Base-by-base conservation (phyloP, 2,329 filamentous ascomycete species). In the Claviceps africana region DNA sequence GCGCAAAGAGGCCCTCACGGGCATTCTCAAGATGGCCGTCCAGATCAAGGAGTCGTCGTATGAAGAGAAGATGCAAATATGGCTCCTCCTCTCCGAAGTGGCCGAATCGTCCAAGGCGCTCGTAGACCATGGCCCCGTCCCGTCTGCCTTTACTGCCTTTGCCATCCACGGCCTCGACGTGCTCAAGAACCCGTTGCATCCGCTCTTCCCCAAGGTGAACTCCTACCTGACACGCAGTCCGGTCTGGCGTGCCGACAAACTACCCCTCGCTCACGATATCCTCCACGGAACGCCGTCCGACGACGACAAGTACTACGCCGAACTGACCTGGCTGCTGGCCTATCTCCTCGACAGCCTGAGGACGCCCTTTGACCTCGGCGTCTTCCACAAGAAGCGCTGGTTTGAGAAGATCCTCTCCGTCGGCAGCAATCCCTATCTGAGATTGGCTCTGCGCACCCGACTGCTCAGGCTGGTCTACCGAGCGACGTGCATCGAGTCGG, bases 121-220 rank as follows among this genome's bases (percentile, higher is more conserved):
- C 37, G 75, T 84, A 47, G 70, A 79, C 44, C 67, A 71, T 8
- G 70, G 70, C 3, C 77, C 84, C 1, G 71, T 94, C 3, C 84
- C 89, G 0, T 88, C 83, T 55, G 75, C 88, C 13, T 81, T 88
- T 6, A 78, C 82, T n/a, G 79, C 85, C 11, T 93, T 95, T 60
- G 83, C 88, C 8, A 75, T 78, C 47, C 80, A 81, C 57, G 81
- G 83, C 1, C 73, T 95, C 8, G 70, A 77, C 1, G 80, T 95
- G 17, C 70, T 95, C 46, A 77, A 75, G 22, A 83, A 88, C 55
- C 91, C 91, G 0, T 75, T 88, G 17, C 88, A 95, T 62, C 80
- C 79, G 55, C 77, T 96, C 39, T 97, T 95, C 64, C 79, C 82
- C 53, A 95, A 95, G 64, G 72, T 93, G 67, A 95, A 95, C 70